A percentile compares a stretch with the other conserved stretches of the same genome.
phyloP scores from a whole-genome alignment of 345 rosid species.

The Stellera chamaejasme region DNA sequence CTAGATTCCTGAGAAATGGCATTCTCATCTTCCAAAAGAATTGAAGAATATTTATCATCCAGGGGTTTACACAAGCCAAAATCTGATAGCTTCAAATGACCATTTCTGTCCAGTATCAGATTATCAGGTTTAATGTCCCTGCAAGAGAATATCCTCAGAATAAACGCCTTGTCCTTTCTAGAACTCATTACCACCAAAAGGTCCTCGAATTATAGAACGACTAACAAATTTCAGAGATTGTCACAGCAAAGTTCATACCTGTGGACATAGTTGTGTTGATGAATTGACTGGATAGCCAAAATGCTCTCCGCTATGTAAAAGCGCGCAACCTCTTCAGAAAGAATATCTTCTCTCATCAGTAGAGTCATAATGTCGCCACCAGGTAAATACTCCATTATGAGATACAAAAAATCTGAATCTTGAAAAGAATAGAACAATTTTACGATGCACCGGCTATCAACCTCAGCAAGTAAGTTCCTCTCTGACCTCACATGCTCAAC shows the following conservation, averaged over 20 bases:
- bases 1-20: slow-evolving; percentile 42
- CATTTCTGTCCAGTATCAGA: slow-evolving; percentile 85
- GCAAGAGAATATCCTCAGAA: slow-evolving; percentile 22
- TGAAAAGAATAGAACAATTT: slow-evolving; percentile 94
- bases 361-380: slow-evolving; percentile 99
- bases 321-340: slow-evolving; percentile 84
- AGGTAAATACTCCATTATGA: slow-evolving; percentile 96
- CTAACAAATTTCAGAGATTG: background rate
- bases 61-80: slow-evolving; percentile 98
- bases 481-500: slow-evolving; percentile 99
- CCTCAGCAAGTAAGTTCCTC: slow-evolving; percentile 95
- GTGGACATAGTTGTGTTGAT: slow-evolving; percentile 77
- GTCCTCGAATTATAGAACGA: too few relatives aligned
- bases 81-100: slow-evolving; percentile 98
- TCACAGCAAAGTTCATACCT: slow-evolving; percentile 31
- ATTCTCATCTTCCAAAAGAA: slow-evolving; percentile 68
- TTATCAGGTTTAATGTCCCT: slow-evolving; percentile 99
- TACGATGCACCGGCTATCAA: slow-evolving; percentile 91
- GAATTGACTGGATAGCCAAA: slow-evolving; percentile 83
- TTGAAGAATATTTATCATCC: slow-evolving; percentile 79
- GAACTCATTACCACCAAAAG: background rate
- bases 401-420: slow-evolving; percentile 91
- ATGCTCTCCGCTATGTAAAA: slow-evolving; percentile 91
- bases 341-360: slow-evolving; percentile 94
- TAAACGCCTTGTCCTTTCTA: slow-evolving; percentile 11